Evolutionary conservation across 2,329 filamentous ascomycete species (phyloP).

Genomic region (Amauroascus verrucosus): DNA sequence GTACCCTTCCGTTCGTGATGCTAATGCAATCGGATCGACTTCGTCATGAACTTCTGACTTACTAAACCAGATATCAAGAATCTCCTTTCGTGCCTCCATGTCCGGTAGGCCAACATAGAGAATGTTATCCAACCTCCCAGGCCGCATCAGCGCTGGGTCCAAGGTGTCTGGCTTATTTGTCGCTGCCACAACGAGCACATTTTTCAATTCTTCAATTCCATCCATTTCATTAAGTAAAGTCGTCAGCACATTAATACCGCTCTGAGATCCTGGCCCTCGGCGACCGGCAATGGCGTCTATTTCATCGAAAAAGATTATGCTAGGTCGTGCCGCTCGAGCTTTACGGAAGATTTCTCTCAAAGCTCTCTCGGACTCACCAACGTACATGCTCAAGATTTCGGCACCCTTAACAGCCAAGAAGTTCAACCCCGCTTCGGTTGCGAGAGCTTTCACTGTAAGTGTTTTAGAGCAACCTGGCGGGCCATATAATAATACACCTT

Average conservation of each 20-base stretch:
- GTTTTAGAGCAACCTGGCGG: conserved; percentile 94
- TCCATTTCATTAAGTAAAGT: conserved; percentile 93
- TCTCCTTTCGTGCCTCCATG: conserved; percentile 59
- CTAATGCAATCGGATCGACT: conserved; percentile 56
- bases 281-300: conserved; percentile 72
- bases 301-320: conserved; percentile 95
- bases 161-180: conserved; percentile 83
- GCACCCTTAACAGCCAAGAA: conserved; percentile 92
- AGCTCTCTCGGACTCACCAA: conserved; percentile 82
- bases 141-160: conserved; percentile 74
- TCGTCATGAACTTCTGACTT: conserved; percentile 52
- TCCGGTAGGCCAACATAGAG: conserved; percentile 81
- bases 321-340: conserved; percentile 73
- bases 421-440: conserved; percentile 82
- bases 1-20: conserved; percentile 59
- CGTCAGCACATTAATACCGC: conserved; percentile 68
- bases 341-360: conserved; percentile 78
- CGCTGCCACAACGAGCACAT: conserved; percentile 78
- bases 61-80: conserved; percentile 58
- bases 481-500: conserved; percentile 80
- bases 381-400: conserved; percentile 92
- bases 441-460: conserved; percentile 78
- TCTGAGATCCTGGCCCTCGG: conserved; percentile 43
- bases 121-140: conserved; percentile 73
- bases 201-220: conserved; percentile 73